These are phyloP conservation scores for Colletotrichum endophyticum DNA, from an alignment of 2,329 filamentous ascomycete genomes.

Conservation along the genomic window DNA sequence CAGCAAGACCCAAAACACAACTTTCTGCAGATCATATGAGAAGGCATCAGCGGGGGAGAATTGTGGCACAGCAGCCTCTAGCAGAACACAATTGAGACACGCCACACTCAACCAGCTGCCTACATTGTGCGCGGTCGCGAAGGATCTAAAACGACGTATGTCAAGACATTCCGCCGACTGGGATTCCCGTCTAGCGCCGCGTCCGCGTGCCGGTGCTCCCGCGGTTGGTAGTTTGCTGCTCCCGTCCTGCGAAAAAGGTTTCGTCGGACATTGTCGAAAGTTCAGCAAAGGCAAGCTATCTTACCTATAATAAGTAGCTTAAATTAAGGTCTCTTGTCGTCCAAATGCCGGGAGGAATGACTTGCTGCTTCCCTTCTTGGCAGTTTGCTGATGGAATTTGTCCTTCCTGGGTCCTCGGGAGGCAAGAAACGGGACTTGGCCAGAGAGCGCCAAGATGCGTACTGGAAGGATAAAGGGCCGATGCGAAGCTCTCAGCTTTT, in stretches of 20 bases:
- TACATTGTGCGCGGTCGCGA: not conserved
- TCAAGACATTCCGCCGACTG: conserved; percentile 10
- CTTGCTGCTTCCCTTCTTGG: not conserved
- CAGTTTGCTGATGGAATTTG: not conserved
- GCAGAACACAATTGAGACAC: not conserved
- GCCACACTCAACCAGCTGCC: not conserved
- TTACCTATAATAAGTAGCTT: not conserved
- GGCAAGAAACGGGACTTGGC: not conserved
- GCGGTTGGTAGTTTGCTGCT: not conserved
- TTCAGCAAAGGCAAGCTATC: not conserved
- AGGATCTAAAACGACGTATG: conserved; percentile 14
- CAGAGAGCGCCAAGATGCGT: not conserved
- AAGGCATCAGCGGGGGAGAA: not conserved
- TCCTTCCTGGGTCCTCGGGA: not conserved
- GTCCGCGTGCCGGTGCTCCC: not conserved
- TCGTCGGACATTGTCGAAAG: not conserved
- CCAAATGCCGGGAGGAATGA: not conserved
- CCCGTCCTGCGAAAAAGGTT: not conserved
- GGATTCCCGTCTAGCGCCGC: not conserved
- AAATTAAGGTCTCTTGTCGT: not conserved
- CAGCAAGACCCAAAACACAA: not conserved
- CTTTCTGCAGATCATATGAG: not conserved
- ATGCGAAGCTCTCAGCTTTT: not conserved
- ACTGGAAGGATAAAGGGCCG: not conserved
- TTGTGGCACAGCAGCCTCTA: not conserved